Evolutionary conservation across 2,329 filamentous ascomycete genomes (phyloP), one percentile per base, ranked within the genome.

Genomic region (Alternaria sp.): DNA sequence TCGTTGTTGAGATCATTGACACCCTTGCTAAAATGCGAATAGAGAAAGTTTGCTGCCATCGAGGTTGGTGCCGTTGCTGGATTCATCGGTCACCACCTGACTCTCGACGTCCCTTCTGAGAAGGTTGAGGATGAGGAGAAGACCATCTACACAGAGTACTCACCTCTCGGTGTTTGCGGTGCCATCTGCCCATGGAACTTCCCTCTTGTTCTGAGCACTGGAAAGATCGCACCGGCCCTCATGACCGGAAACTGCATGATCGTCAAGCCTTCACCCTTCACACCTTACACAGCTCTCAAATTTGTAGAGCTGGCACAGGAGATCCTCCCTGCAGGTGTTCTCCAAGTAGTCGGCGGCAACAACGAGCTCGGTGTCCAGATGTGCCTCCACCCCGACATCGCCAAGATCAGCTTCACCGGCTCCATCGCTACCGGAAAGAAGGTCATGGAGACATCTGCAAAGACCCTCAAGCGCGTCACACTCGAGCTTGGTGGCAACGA

Each of bases 401-500:
- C 85, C 60, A 90, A 89, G 81, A 85, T 91, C 73, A 84, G 82
- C 67, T 91, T 91, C 77, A 90, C 89, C 0, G 88, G 89, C 3
- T 89, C 86, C 11, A 86, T 83, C 7, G 81, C 82, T 0, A 89
- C 86, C 0, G 88, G 88, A 10, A 89, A 89, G 81, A 84, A 84
- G 74, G 85, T 90, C 57, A 85, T 88, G 82, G 83, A 83, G 59
- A 84, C 82, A n/a, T 84, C 83, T 56, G 81, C 85, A 23, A 83
- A 84, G 73, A 88, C 86, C 0, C 77, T 90, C 25, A 90, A 89
- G 82, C 81, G 87, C 44, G 83, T 88, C 19, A 88, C 86, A 1
- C 83, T 90, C 13, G 88, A 90, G 75, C 83, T 89, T 23, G 86
- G 87, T 40, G 88, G 87, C 30, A 90, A 90, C 69, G 87, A 89